Evolutionary conservation across 768 basidiomycete species (phyloP).

Genomic region (Peribolospora kevripleyi): DNA sequence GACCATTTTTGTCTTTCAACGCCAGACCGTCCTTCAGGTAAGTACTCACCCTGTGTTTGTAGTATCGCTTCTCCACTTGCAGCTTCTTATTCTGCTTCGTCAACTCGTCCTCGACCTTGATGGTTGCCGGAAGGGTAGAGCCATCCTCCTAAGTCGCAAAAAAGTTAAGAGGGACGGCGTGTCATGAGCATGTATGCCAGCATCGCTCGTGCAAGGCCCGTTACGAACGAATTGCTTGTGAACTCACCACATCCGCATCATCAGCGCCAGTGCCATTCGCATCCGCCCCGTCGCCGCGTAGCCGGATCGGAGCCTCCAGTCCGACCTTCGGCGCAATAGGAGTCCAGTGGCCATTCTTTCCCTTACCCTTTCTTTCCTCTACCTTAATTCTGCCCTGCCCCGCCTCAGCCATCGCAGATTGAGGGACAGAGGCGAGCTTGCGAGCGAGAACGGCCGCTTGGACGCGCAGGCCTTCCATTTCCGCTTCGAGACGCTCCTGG

Average conservation of each 20-base stretch:
- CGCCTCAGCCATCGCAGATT: too few species aligned
- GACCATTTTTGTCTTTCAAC: not conserved
- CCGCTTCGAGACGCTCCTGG: not conserved
- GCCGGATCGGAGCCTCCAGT: not conserved
- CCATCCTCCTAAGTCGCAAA: not conserved
- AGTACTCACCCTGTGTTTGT: not conserved
- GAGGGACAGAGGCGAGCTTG: constrained; percentile 1
- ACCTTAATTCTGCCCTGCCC: too few species aligned
- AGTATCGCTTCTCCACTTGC: not conserved
- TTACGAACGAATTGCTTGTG: not conserved
- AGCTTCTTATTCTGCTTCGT: constrained; percentile 3
- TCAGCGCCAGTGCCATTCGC: not conserved
- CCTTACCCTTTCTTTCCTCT: too few species aligned
- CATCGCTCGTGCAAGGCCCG: not conserved
- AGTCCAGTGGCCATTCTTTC: too few species aligned
- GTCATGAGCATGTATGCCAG: not conserved
- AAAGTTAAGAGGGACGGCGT: too few species aligned
- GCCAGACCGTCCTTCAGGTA: not conserved
- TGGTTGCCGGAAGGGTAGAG: not conserved
- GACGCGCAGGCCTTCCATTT: not conserved
- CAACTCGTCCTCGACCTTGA: not conserved
- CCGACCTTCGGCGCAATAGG: not conserved
- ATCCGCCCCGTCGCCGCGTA: not conserved
- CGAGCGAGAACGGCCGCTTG: constrained; percentile 3
- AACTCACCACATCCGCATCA: not conserved